Evolutionary conservation across 2,329 filamentous ascomycete genomes (phyloP), one percentile per base, ranked within the genome.

Genomic region (Lecanicillium sp.): DNA sequence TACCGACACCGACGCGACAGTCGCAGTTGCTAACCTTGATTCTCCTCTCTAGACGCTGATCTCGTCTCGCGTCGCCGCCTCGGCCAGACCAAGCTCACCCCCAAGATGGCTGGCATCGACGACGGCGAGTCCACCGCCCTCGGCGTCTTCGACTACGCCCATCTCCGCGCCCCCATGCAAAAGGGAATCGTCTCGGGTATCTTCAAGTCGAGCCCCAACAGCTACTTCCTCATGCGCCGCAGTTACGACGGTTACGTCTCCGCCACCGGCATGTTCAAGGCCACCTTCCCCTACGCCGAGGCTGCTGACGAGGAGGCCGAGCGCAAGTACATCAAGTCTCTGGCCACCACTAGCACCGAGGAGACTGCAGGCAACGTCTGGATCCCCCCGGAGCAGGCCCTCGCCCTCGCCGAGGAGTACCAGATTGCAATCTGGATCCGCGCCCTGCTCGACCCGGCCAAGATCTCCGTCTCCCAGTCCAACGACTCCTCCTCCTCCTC

Each of bases 291-390:
- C 7, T 90, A 86, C 67, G 84, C 87, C 36, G 80, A 84, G 52
- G 71, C 76, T 17, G 70, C 75, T 24, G 86, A 93, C 56, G 87
- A 93, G 62, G 81, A 87, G 58, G 69, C 71, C 2, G 87, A 94
- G 71, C 84, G 87, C 62, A 81, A 78, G 59, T 90, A 89, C 68
- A 84, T 98, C 68, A 96, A 95, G 72, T 80, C 78, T 6, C 82
- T 93, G 23, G 69, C 80, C 27, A 85, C 85, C 24, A 94, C 90
- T 9, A 95, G 90, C 58, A 77, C 77, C 49, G 90, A 97, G 62
- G 93, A 97, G 73, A 90, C 93, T 24, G 93, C 93, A 21, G 93
- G 93, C 38, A 98, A 96, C 66, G 82, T 98, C 44, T 98, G 93
- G 93, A 90, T 97, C 43, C 82, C 89, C 39, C 90, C 91, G 5